Evolutionary conservation across 192 early-diverging fungal species (phyloP).

Genomic region (Coemansia sp.): DNA sequence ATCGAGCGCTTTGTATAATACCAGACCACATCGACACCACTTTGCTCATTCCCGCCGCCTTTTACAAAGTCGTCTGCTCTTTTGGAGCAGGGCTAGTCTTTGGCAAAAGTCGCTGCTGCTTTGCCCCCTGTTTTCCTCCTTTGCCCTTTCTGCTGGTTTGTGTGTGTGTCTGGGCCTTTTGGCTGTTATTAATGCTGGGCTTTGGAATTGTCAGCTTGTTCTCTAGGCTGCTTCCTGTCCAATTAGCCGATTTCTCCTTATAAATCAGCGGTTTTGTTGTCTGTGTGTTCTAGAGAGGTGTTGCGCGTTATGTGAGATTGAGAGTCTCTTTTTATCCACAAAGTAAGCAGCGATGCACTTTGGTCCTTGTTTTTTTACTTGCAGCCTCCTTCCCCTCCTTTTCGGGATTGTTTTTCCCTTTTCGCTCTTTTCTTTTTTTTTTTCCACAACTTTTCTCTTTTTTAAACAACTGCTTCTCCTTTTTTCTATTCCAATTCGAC

Average conservation of each 20-base stretch:
- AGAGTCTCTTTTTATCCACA: background rate
- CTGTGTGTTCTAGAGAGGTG: background rate
- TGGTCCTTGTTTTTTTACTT: background rate
- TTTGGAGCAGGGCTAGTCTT: background rate
- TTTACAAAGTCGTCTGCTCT: too few relatives aligned
- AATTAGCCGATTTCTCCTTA: background rate
- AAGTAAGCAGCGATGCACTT: background rate
- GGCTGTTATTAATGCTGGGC: background rate
- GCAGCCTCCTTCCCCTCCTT: slow-evolving; percentile 20
- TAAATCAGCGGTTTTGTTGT: background rate
- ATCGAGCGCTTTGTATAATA: slow-evolving; percentile 49
- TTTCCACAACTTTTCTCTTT: slow-evolving; percentile 6
- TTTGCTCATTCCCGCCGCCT: too few relatives aligned
- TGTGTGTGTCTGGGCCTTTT: background rate
- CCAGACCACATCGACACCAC: too few relatives aligned
- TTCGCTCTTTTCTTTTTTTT: slow-evolving; percentile 24
- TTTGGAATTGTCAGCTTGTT: background rate
- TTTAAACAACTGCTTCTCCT: background rate
- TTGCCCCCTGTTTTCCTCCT: background rate
- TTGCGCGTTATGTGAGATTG: background rate
- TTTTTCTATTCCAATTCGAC: background rate
- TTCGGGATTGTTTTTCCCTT: slow-evolving; percentile 13
- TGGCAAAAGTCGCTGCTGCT: background rate
- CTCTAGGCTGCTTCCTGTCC: background rate
- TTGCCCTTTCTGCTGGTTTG: background rate